Conservation (phyloP, 768 basidiomycete species). For the Strobilomyces dryophilus region DNA sequence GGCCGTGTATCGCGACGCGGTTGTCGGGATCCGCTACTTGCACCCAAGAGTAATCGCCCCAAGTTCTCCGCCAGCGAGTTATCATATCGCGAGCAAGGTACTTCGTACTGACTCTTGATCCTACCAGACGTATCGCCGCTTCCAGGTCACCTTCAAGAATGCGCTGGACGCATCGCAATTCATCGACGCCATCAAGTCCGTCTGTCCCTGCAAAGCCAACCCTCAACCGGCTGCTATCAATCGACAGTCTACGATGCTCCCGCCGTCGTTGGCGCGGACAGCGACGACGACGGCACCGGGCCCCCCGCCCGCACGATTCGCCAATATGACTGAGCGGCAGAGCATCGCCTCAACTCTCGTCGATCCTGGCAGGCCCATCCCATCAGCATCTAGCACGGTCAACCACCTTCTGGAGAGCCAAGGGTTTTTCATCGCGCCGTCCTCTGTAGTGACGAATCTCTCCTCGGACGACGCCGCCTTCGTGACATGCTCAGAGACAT, state of each 20-base stretch:
- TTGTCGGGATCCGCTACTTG: conserved; percentile 74
- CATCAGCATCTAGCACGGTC: not conserved
- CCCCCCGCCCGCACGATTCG: not conserved
- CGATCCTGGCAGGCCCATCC: not conserved
- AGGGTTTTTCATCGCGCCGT: not conserved
- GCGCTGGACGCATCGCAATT: conserved; percentile 48
- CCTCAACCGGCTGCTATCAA: conserved; percentile 27
- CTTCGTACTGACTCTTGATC: conserved; percentile 7
- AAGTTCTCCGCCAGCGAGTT: conserved; percentile 31
- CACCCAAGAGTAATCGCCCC: conserved; percentile 38
- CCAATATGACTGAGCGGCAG: conserved; percentile 1
- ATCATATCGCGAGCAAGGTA: not conserved
- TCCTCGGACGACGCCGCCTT: conserved; percentile 29
- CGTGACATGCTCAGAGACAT: conserved; percentile 26
- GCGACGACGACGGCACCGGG: conserved; percentile 11
- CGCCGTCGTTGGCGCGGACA: conserved; percentile 15
- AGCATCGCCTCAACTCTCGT: not conserved
- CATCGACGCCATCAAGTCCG: conserved; percentile 55
- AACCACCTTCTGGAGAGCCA: not conserved
- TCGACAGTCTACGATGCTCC: conserved; percentile 14
- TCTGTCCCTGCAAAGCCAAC: conserved; percentile 75
- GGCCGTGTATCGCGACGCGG: conserved; percentile 69
- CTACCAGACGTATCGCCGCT: conserved; percentile 64
- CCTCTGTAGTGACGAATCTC: conserved; percentile 7
- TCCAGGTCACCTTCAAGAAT: conserved; percentile 69